Evolutionary conservation across 805 yeast species (phyloP).

Genomic region (Candida ortonii): DNA sequence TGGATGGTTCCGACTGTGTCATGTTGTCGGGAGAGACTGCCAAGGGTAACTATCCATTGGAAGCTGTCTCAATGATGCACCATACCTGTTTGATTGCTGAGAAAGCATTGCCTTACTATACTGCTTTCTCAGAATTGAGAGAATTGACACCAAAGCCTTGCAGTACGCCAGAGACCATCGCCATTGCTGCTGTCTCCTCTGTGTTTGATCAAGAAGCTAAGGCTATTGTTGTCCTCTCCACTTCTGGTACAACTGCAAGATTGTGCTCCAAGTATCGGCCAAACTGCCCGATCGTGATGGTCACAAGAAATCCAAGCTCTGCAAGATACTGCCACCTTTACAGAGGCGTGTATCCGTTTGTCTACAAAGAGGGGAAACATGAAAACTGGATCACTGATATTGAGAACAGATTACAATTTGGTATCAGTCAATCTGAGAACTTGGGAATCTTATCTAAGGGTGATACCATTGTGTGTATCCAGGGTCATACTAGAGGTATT

Average conservation of each 20-base stretch:
- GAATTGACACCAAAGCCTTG: conserved; percentile 83
- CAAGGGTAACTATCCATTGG: conserved; percentile 97
- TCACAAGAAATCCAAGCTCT: conserved; percentile 89
- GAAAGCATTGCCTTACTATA: conserved; percentile 87
- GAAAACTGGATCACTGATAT: conserved; percentile 96
- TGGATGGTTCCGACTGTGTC: conserved; percentile 99
- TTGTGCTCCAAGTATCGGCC: conserved; percentile 97
- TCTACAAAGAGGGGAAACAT: conserved; percentile 61
- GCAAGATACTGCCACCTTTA: conserved; percentile 95
- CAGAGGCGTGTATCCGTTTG: conserved; percentile 98
- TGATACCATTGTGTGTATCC: conserved; percentile 89
- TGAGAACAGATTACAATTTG: conserved; percentile 90
- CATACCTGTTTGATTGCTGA: conserved; percentile 95
- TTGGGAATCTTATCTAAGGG: conserved; percentile 85
- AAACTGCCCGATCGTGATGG: conserved; percentile 94
- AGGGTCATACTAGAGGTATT: conserved; percentile 98
- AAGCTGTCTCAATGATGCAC: conserved; percentile 99
- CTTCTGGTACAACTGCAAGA: conserved; percentile 94
- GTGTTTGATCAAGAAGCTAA: conserved; percentile 94
- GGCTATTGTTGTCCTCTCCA: conserved; percentile 94
- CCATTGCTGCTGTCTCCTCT: conserved; percentile 95
- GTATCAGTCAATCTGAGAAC: conserved; percentile 82
- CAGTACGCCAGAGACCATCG: conserved; percentile 92
- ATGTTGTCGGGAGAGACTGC: conserved; percentile 99
- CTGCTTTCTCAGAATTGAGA: conserved; percentile 84